phyloP scores from a whole-genome alignment of 176 grass and related monocot species.

The Coix lacrymajobi region DNA sequence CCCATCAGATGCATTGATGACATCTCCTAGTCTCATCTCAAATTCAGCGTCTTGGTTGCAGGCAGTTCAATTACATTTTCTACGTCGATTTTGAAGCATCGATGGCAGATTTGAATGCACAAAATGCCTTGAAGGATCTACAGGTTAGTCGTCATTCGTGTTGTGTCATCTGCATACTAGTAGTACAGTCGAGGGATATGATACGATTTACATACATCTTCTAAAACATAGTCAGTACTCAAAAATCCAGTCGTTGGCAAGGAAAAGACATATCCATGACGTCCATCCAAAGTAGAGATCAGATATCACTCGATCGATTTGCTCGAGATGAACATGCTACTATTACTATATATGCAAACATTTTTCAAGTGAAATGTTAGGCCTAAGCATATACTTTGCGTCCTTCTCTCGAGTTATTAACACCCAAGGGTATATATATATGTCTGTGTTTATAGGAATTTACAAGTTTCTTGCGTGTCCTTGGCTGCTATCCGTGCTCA shows the following conservation, averaged over 20 bases:
- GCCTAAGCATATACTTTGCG: neutral
- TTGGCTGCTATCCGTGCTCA: slow-evolving; percentile 45
- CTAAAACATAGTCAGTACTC: neutral
- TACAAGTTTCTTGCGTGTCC: slow-evolving; percentile 44
- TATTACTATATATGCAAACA: neutral
- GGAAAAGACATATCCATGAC: neutral
- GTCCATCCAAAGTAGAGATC: neutral
- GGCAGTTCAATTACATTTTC: slow-evolving; percentile 70
- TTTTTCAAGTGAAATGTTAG: neutral
- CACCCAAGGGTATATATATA: neutral
- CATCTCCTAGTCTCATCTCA: neutral
- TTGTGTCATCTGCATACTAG: neutral
- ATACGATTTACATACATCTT: slow-evolving; percentile 6
- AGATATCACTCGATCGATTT: neutral
- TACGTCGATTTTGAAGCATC: slow-evolving; percentile 67
- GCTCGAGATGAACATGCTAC: neutral
- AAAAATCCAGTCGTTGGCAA: neutral
- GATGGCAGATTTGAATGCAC: slow-evolving; percentile 43
- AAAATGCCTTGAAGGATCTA: slow-evolving; percentile 55
- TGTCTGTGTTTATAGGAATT: slow-evolving; percentile 43
- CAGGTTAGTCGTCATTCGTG: slow-evolving; percentile 24
- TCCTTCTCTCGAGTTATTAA: neutral
- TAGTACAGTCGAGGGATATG: neutral
- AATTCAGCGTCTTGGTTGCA: slow-evolving; percentile 7
- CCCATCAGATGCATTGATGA: neutral